Evolutionary conservation across 805 yeast genomes (phyloP).

Genomic region (Phaffomyces thermotolerans): DNA sequence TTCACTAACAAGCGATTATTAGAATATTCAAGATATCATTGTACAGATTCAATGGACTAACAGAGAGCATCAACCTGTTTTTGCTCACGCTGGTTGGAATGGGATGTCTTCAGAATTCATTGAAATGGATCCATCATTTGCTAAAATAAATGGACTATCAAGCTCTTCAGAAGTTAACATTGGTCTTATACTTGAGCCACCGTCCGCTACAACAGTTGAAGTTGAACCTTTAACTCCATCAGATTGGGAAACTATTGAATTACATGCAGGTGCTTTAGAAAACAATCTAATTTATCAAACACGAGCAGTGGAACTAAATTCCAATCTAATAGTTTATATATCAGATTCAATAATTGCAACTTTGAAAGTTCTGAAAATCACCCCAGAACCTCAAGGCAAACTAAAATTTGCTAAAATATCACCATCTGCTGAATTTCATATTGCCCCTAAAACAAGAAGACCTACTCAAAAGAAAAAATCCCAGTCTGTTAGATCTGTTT

Average conservation of each 20-base stretch:
- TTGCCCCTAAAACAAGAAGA: slow-evolving; percentile 59
- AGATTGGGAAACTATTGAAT: slow-evolving; percentile 89
- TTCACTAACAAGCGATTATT: slow-evolving; percentile 9
- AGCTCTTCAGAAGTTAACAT: slow-evolving; percentile 37
- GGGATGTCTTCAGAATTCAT: slow-evolving; percentile 43
- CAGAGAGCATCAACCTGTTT: slow-evolving; percentile 17
- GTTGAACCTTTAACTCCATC: slow-evolving; percentile 70
- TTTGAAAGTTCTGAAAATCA: slow-evolving; percentile 43
- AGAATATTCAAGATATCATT: slow-evolving; percentile 45
- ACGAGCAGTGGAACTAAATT: slow-evolving; percentile 58
- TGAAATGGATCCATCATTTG: slow-evolving; percentile 66
- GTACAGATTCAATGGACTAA: slow-evolving; percentile 36
- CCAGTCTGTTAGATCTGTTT: slow-evolving; percentile 19
- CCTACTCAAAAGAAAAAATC: slow-evolving; percentile 19
- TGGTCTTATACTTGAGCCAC: slow-evolving; percentile 40
- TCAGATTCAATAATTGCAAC: slow-evolving; percentile 53
- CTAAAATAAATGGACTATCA: slow-evolving; percentile 38
- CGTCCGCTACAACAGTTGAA: slow-evolving; percentile 53
- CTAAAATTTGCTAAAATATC: slow-evolving; percentile 42
- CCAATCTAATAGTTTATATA: slow-evolving; percentile 62
- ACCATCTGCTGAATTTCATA: slow-evolving; percentile 60
- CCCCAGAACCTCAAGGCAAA: slow-evolving; percentile 28
- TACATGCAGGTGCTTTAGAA: slow-evolving; percentile 73
- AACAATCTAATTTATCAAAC: slow-evolving; percentile 70
- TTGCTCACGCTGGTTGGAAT: slow-evolving; percentile 56